Conservation (phyloP, 257 asterid species). For the Nicotiana knightiana region DNA sequence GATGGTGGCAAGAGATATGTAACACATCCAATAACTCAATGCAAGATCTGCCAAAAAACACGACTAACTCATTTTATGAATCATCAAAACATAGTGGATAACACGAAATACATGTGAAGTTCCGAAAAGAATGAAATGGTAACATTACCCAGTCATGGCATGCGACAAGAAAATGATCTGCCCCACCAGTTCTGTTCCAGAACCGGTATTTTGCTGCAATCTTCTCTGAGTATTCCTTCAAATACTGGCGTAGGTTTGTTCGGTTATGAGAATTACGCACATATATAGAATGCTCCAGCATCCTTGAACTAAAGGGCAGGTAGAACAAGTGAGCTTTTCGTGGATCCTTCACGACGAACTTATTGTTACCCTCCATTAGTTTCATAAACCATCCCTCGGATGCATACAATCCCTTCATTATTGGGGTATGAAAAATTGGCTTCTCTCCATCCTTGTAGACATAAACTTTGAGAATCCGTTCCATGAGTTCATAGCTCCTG, state of each 20-base stretch:
- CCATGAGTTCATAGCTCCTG: slow-evolving; percentile 94
- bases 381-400: slow-evolving; percentile 98
- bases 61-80: not conserved
- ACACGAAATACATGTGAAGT: not conserved
- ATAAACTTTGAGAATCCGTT: slow-evolving; percentile 57
- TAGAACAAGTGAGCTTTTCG: slow-evolving; percentile 78
- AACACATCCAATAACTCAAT: not conserved
- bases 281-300: slow-evolving; percentile 54
- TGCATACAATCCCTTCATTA: slow-evolving; percentile 73
- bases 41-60: not conserved
- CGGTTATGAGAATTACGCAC: slow-evolving; percentile 75
- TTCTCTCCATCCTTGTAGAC: slow-evolving; percentile 75
- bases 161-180: slow-evolving; percentile 91
- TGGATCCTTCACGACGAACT: slow-evolving; percentile 65
- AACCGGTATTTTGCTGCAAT: slow-evolving; percentile 73
- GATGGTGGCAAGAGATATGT: too few species aligned
- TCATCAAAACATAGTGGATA: not conserved
- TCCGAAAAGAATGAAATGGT: not conserved
- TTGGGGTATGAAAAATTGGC: slow-evolving; percentile 85
- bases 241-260: slow-evolving; percentile 59
- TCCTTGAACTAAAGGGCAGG: slow-evolving; percentile 83
- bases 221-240: slow-evolving; percentile 65
- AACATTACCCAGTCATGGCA: slow-evolving; percentile 90
- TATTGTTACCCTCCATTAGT: slow-evolving; percentile 76
- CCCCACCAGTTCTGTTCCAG: slow-evolving; percentile 94